Percentiles rank a stretch among this genome's conserved stretches.
phyloP scores from a whole-genome alignment of 768 basidiomycete genomes.

The Cystobasidium tubakii region DNA sequence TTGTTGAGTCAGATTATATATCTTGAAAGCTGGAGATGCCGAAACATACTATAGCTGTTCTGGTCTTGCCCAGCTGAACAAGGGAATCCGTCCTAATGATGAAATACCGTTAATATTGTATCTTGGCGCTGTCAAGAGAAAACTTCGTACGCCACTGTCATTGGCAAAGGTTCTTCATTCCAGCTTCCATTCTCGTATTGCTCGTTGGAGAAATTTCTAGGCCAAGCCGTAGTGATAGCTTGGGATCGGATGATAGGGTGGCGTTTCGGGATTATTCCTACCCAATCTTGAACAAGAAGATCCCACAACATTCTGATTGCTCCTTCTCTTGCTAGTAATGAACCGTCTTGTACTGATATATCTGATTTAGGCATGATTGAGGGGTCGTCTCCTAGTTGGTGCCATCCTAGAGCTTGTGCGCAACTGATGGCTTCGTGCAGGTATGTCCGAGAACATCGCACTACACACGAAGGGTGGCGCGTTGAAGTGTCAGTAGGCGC shows the following conservation, averaged over 20 bases:
- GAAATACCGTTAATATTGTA: no score
- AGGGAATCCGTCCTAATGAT: constrained; percentile 6
- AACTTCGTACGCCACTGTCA: background rate
- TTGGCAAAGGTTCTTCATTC: background rate
- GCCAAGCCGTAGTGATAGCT: background rate
- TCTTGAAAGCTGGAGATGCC: background rate
- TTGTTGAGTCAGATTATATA: background rate
- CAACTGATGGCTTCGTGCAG: background rate
- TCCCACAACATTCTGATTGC: constrained; percentile 7
- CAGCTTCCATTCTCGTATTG: background rate
- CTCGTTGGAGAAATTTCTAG: background rate
- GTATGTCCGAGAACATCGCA: background rate
- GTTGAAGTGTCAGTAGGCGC: background rate
- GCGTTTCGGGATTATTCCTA: background rate
- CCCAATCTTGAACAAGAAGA: background rate
- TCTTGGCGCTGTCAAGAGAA: no score
- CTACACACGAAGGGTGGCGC: background rate
- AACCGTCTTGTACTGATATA: constrained; percentile 11
- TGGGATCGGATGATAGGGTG: background rate
- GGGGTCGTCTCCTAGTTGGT: background rate
- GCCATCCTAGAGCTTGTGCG: background rate
- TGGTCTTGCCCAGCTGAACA: background rate
- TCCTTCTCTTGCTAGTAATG: background rate
- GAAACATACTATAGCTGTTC: background rate
- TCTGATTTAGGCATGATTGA: background rate